phyloP scores from a whole-genome alignment of 176 grass and related monocot species.

The Leersia perrieri region DNA sequence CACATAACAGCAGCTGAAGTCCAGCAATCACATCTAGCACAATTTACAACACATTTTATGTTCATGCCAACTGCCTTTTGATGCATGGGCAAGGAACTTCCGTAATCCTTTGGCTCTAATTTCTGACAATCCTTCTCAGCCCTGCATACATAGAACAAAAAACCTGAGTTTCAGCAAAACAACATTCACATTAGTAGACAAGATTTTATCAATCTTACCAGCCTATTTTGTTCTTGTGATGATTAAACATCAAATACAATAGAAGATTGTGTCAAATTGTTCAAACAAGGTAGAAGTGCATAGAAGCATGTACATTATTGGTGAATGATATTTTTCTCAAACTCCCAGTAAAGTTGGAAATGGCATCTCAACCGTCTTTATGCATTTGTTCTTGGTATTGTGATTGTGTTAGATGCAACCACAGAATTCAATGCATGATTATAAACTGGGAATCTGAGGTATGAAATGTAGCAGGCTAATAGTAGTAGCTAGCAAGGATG shows the following conservation, averaged over 20 bases:
- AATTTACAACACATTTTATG: conserved; percentile 10
- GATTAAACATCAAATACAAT: not conserved
- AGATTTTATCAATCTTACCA: not conserved
- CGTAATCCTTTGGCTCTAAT: not conserved
- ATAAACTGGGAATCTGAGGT: not conserved
- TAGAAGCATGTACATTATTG: not conserved
- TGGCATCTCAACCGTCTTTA: not conserved
- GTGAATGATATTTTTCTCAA: too few species aligned
- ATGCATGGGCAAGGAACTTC: not conserved
- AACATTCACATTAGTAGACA: not conserved
- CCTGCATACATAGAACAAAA: conserved; percentile 14
- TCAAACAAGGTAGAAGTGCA: not conserved
- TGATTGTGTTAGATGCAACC: not conserved
- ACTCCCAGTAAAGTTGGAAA: too few species aligned
- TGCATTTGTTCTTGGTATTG: not conserved
- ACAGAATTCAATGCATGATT: not conserved
- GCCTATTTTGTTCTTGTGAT: not conserved
- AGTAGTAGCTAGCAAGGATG: not conserved
- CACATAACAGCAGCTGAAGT: not conserved
- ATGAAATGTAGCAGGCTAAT: not conserved
- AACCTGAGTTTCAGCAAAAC: not conserved
- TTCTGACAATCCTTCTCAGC: conserved; percentile 7
- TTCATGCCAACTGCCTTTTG: not conserved
- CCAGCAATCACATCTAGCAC: not conserved
- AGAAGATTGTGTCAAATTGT: not conserved